Percentiles rank a stretch among this genome's conserved stretches.
phyloP scores from a whole-genome alignment of 1,284 basidiomycete genomes.

The Boletus smithii region DNA sequence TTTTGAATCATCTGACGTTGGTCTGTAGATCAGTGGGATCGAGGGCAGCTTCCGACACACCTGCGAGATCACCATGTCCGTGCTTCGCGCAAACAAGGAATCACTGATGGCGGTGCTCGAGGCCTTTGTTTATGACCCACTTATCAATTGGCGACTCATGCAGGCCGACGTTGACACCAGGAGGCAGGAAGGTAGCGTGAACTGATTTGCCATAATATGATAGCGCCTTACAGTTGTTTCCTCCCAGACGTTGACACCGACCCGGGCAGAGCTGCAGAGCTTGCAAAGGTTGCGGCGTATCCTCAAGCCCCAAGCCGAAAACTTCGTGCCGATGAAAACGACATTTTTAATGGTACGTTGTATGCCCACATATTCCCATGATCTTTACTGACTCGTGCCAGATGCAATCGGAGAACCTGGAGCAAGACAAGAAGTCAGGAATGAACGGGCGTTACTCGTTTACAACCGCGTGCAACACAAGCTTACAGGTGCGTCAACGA shows the following conservation, averaged over 20 bases:
- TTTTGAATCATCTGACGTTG: slow-evolving; percentile 12
- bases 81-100: slow-evolving; percentile 95
- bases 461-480: slow-evolving; percentile 94
- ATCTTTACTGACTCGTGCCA: slow-evolving; percentile 30
- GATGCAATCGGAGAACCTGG: slow-evolving; percentile 54
- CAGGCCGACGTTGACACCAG: slow-evolving; percentile 67
- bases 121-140: slow-evolving; percentile 88
- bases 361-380: neutral
- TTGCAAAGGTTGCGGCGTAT: slow-evolving; percentile 66
- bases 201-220: neutral
- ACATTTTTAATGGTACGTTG: slow-evolving; percentile 70
- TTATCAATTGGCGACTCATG: slow-evolving; percentile 86
- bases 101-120: slow-evolving; percentile 97
- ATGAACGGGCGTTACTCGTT: slow-evolving; percentile 85
- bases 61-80: slow-evolving; percentile 97
- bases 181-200: slow-evolving; percentile 53
- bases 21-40: slow-evolving; percentile 83
- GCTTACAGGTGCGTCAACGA: slow-evolving; percentile 64
- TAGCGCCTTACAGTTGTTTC: slow-evolving; percentile 1
- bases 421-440: slow-evolving; percentile 76
- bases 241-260: slow-evolving; percentile 42
- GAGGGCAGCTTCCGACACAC: slow-evolving; percentile 96
- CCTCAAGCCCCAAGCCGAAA: slow-evolving; percentile 72
- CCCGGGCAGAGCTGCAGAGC: slow-evolving; percentile 55
- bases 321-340: slow-evolving; percentile 76